Evolutionary conservation across 192 early-diverging fungal species (phyloP), one percentile per base, ranked within the genome.

Genomic region (Coemansia furcata): DNA sequence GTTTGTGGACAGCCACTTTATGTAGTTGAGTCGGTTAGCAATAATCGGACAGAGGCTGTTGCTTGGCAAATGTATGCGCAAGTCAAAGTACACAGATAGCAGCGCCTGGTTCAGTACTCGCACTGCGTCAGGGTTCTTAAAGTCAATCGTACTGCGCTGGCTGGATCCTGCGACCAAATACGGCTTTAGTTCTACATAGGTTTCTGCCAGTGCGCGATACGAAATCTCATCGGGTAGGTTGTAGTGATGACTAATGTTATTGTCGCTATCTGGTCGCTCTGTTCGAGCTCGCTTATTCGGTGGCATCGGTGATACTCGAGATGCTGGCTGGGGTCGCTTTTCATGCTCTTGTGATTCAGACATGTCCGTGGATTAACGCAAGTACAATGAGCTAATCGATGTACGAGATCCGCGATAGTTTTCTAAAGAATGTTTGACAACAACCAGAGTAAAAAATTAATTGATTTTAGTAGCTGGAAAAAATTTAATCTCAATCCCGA

Each of bases 21-120:
- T 3, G 35, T 80, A 80, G 63, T 67, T 66, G 4, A 76, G 46
- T 6, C 78, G 69, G 47, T 73, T 80, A 15, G 69, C 62, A 0
- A 76, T 67, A 0, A 66, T 47, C 36, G 78, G 78, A 23, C 78
- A 80, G 43, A 80, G 63, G 39, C 62, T 72, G 33, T 63, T 32
- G n/a, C 15, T 36, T 1, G 78, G 78, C 54, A 80, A 23, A 5
- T 46, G 29, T 6, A 80, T 64, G 21, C 66, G 36, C 17, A 80
- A 58, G 17, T 69, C 69, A 72, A 76, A 80, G 44, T 76, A 80
- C 30, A 67, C 70, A 4, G 30, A 26, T 3, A 80, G 67, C n/a
- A 80, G 44, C 1, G 73, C 78, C 17, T 42, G 62, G 40, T 80
- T 80, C 32, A 80, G 66, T 14, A 42, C 11, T 1, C 78, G 65